A percentile compares a stretch with the other conserved stretches of the same genome.
phyloP scores from a whole-genome alignment of 2,329 filamentous ascomycete species.

The Aspergillus sp. region DNA sequence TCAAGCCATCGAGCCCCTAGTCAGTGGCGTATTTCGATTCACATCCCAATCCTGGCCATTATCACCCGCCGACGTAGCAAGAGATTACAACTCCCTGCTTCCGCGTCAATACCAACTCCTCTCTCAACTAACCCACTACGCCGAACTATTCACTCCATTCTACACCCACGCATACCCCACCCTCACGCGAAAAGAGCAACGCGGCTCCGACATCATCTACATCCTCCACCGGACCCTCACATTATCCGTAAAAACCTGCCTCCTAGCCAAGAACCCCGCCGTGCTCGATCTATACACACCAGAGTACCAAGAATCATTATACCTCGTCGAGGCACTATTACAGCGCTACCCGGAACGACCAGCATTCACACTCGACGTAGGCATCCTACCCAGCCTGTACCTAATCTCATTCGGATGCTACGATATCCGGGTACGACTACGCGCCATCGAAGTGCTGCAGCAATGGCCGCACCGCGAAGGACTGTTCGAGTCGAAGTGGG shows the following conservation, averaged over 20 bases:
- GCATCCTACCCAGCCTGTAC: not conserved
- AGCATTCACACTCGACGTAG: not conserved
- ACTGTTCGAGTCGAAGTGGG: conserved; percentile 4
- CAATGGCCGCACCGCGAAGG: conserved; percentile 7
- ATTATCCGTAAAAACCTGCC: not conserved
- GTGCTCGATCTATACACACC: not conserved
- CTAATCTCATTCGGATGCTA: not conserved
- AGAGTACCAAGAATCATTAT: not conserved
- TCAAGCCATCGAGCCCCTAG: not conserved
- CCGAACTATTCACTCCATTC: not conserved
- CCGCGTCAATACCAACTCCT: not conserved
- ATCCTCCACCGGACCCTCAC: not conserved
- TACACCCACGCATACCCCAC: not conserved
- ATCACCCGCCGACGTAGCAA: not conserved
- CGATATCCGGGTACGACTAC: not conserved
- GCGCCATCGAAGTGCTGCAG: not conserved
- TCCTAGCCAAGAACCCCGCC: not conserved
- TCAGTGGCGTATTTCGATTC: not conserved
- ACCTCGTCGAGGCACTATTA: not conserved
- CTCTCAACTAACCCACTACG: not conserved
- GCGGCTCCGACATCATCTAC: not conserved
- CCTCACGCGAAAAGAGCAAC: not conserved
- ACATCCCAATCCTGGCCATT: not conserved
- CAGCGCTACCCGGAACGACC: not conserved
- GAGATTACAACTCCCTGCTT: not conserved